Evolutionary conservation across 129 eudicot genomes (phyloP).

Genomic region (Erigeron canadensis): DNA sequence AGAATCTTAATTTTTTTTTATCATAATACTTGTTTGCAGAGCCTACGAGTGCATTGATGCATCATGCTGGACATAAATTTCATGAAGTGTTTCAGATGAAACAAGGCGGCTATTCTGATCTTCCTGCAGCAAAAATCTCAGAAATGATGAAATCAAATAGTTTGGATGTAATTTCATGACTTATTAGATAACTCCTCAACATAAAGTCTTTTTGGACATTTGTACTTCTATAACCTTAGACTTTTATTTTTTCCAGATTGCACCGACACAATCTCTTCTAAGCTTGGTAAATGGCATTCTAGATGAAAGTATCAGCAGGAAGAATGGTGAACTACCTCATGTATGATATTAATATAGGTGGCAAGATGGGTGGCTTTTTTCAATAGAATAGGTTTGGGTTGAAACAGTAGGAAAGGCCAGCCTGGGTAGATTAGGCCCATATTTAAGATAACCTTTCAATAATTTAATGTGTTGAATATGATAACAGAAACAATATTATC

Average conservation of each 20-base stretch:
- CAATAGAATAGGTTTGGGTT: slow-evolving; percentile 4
- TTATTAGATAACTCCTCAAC: slow-evolving; percentile 10
- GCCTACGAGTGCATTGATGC: slow-evolving; percentile 46
- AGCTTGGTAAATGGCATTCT: slow-evolving; percentile 83
- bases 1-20: background rate
- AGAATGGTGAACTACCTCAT: slow-evolving; percentile 89
- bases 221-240: slow-evolving; percentile 24
- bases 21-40: slow-evolving; percentile 34
- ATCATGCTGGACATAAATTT: slow-evolving; percentile 73
- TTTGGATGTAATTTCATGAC: slow-evolving; percentile 60
- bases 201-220: slow-evolving; percentile 2
- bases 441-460: too few species aligned
- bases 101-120: slow-evolving; percentile 72
- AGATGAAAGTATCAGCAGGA: slow-evolving; percentile 83
- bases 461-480: too few species aligned
- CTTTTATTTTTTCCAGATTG: slow-evolving; percentile 54
- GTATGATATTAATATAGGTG: slow-evolving; percentile 38
- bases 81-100: slow-evolving; percentile 93
- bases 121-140: slow-evolving; percentile 76
- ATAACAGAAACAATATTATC: too few species aligned
- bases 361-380: background rate
- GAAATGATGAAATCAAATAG: slow-evolving; percentile 87
- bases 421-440: background rate
- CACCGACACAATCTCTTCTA: slow-evolving; percentile 92
- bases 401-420: background rate